Base-by-base conservation (phyloP, 2,329 filamentous ascomycete species). In the Scleromitrula shiraiana region DNA sequence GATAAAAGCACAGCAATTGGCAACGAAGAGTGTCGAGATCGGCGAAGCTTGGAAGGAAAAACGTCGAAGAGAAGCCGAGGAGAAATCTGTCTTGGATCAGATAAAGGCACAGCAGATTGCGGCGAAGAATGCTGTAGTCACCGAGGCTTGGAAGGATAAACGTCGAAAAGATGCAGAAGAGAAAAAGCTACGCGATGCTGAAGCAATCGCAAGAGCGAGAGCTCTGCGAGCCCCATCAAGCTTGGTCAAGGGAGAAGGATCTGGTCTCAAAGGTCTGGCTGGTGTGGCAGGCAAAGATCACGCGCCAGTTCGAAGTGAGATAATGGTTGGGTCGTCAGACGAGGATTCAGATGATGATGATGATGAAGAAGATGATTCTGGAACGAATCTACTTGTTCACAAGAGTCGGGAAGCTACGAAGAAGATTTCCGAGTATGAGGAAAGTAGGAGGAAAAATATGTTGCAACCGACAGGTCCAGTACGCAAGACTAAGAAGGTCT, bases 281-380 rank as follows among this genome's bases (percentile, higher is more conserved):
- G 74, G 85, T 29, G 72, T 89, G 1, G 71, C 78, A 48, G 88
- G 87, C 50, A 93, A 91, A 66, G 88, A 93, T 46, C 85, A 91
- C 60, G 76, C 78, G 3, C 77, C 78, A 2, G 74, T 77, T 1
- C 85, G 85, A 54, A 85, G 83, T 61, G 88, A 91, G 55, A 88
- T 97, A 65, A 95, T 97, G 88, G 87, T 96, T 35, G 82, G 78
- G 5, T 83, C 79, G 24, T 85, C 82, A 14, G 72, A 75, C 50
- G 83, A 82, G 3, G 88, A 93, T 52, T 85, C 88, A 52, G 82
- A 87, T 39, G 77, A 86, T 8, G 78, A 83, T 49, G 83, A 86
- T 10, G 77, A 88, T 2, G 83, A 82, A 55, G 79, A 75, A 24
- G 38, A 47, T 29, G 45, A 20, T 26, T 41, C 45, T 7, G 73